Percentiles rank a stretch among this genome's conserved stretches.
Conservation (phyloP, 2,329 filamentous ascomycete genomes). For the Scedosporium minutisporum region DNA sequence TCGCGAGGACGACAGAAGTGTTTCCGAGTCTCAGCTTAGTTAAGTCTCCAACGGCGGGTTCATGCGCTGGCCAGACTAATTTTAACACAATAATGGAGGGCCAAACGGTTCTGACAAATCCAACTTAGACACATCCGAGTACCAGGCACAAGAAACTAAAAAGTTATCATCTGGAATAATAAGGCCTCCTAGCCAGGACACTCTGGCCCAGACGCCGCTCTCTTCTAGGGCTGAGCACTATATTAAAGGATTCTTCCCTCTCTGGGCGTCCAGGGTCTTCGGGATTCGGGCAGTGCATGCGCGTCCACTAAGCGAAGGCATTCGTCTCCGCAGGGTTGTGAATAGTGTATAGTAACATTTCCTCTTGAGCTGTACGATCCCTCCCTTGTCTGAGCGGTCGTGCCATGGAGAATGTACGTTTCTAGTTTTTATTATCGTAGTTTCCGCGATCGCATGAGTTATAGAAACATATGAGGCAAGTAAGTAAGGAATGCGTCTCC, state of each 20-base stretch:
- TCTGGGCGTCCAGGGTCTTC: slow-evolving; percentile 34
- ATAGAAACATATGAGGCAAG: slow-evolving; percentile 49
- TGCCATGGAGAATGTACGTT: slow-evolving; percentile 44
- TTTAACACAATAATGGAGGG: too few species aligned
- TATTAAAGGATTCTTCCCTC: slow-evolving; percentile 38
- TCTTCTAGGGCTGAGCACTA: slow-evolving; percentile 37
- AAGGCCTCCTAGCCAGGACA: too few species aligned
- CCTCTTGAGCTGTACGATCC: neutral
- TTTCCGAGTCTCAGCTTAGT: too few species aligned
- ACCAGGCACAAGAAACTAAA: too few species aligned
- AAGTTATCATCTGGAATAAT: too few species aligned
- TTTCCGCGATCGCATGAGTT: slow-evolving; percentile 54
- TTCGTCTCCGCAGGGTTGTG: slow-evolving; percentile 5
- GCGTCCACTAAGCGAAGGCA: slow-evolving; percentile 4
- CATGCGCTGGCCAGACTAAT: too few species aligned
- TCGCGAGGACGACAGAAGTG: too few species aligned
- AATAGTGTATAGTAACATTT: slow-evolving; percentile 1
- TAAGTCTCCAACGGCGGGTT: too few species aligned
- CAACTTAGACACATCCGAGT: too few species aligned
- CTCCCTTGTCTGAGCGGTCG: slow-evolving; percentile 6
- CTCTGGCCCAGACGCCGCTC: slow-evolving; percentile 35
- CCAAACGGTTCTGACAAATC: too few species aligned
- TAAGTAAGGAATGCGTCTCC: slow-evolving; percentile 45
- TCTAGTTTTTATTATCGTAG: slow-evolving; percentile 42
- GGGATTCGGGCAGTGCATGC: neutral